phyloP scores from a whole-genome alignment of 2,329 filamentous ascomycete genomes.

The Lachnellula occidentalis region DNA sequence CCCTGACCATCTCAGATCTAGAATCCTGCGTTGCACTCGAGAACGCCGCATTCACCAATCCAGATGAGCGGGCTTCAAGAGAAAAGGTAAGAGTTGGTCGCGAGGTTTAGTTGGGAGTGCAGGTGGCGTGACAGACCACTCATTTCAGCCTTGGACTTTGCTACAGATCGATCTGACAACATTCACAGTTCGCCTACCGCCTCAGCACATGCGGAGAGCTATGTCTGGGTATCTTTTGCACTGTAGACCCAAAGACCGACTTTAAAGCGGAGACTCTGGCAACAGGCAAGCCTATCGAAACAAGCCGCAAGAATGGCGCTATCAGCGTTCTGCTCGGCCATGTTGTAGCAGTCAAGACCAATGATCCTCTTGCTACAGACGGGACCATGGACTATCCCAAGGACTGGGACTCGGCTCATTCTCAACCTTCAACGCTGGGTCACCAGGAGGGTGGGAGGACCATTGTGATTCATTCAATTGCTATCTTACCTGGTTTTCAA shows the following conservation, averaged over 20 bases:
- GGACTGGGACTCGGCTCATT: constrained; percentile 53
- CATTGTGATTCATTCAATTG: constrained; percentile 76
- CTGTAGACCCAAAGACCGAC: constrained; percentile 44
- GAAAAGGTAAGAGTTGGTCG: constrained; percentile 44
- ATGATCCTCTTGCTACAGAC: constrained; percentile 60
- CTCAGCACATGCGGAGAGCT: constrained; percentile 70
- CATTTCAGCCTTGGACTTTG: not conserved
- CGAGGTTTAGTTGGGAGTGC: not conserved
- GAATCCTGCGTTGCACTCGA: constrained; percentile 54
- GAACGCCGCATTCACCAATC: constrained; percentile 47
- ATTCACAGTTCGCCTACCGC: constrained; percentile 65
- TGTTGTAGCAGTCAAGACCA: constrained; percentile 68
- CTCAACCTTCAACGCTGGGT: constrained; percentile 47
- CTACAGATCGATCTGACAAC: constrained; percentile 6
- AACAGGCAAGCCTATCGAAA: constrained; percentile 53
- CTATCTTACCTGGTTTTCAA: constrained; percentile 71
- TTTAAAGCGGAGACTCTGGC: constrained; percentile 48
- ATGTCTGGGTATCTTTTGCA: constrained; percentile 74
- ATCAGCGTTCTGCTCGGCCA: constrained; percentile 67
- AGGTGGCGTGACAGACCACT: constrained; percentile 10
- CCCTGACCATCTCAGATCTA: constrained; percentile 61
- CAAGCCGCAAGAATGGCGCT: constrained; percentile 49
- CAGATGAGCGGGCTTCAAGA: constrained; percentile 43
- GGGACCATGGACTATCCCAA: constrained; percentile 68
- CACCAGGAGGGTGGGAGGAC: constrained; percentile 71